Evolutionary conservation across 2,329 filamentous ascomycete species (phyloP).

Genomic region (Colletotrichum neosansevieriae): DNA sequence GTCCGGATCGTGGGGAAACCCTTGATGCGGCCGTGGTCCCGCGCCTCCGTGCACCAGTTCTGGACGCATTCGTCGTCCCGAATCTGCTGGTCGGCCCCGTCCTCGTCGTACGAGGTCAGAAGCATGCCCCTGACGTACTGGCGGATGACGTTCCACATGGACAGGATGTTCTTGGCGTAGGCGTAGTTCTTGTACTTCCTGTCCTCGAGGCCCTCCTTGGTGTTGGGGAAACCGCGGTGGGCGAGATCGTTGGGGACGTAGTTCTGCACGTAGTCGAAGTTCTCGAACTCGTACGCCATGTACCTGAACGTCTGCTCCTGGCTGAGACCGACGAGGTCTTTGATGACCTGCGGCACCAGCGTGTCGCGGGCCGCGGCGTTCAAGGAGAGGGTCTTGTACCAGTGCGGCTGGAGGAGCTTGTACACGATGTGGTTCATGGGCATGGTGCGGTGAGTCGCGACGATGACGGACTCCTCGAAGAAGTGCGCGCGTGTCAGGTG

Average conservation of each 20-base stretch:
- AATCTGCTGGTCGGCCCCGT: conserved; percentile 47
- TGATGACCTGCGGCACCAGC: conserved; percentile 59
- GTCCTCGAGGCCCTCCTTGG: conserved; percentile 47
- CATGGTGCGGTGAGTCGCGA: conserved; percentile 57
- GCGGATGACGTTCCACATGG: conserved; percentile 58
- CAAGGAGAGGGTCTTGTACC: conserved; percentile 62
- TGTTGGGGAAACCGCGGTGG: conserved; percentile 56
- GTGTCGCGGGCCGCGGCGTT: conserved; percentile 59
- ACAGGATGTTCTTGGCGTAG: conserved; percentile 59
- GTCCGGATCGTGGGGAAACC: conserved; percentile 58
- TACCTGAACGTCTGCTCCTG: conserved; percentile 52
- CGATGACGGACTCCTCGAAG: conserved; percentile 62
- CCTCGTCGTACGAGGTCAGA: conserved; percentile 47
- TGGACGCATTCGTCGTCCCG: conserved; percentile 49
- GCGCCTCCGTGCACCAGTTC: conserved; percentile 56
- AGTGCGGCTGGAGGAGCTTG: conserved; percentile 59
- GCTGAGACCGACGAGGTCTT: conserved; percentile 55
- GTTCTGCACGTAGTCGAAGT: conserved; percentile 57
- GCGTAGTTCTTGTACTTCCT: conserved; percentile 61
- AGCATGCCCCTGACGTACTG: conserved; percentile 57
- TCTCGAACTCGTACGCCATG: conserved; percentile 55
- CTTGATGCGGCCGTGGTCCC: conserved; percentile 52
- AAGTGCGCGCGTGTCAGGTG: conserved; percentile 61
- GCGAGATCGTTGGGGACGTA: conserved; percentile 61
- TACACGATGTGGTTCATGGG: conserved; percentile 57